Base-by-base conservation (phyloP, 2,329 filamentous ascomycete genomes). In the Scedosporium dehoogii region DNA sequence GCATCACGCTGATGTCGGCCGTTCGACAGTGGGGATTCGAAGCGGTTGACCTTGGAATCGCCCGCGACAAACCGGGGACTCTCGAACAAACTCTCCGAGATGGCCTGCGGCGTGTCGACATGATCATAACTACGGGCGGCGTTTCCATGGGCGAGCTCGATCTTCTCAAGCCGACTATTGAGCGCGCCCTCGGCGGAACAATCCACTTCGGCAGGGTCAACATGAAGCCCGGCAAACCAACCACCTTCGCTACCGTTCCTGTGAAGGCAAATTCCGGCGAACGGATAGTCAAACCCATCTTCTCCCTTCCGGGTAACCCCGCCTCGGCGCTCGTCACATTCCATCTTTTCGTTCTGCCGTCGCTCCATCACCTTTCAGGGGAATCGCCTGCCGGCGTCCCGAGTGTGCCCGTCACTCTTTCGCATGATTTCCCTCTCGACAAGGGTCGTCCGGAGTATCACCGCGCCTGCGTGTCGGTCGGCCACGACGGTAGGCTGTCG, bases 201-300 rank as follows among this genome's bases (percentile, higher is more conserved):
- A 96, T 99, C 67, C 94, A 97, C 74, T 99, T 99, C 69, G 94
- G 94, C 25, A 88, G 94, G 3, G 94, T 99, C 2, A 85, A 88
- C 62, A 97, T 99, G 94, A 99, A 99, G 78, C 94, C 94, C 0
- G 94, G 94, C 4, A 99, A 97, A 75, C 94, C 94, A 2, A 97
- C 92, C 0, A 99, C 94, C 0, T 99, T 99, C 73, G 94, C 94
- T 2, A 97, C 91, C 0, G 83, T 97, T 0, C 87, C 90, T 1
- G 78, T 83, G 46, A 87, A 86, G 73, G 78, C 84, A 64, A 82
- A 83, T 65, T 71, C 69, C 1, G 84, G 86, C 21, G 77, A 83
- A 48, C 81, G 86, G 56, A 74, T 85, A 25, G 77, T 76, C 1
- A 92, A 90, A 70, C 81, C 88, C 63, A 85, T 99, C 66, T 99